Percentiles rank a stretch among this genome's conserved stretches.
phyloP scores from a whole-genome alignment of 176 grass and related monocot species.

The Eremochloa ophiuroides region DNA sequence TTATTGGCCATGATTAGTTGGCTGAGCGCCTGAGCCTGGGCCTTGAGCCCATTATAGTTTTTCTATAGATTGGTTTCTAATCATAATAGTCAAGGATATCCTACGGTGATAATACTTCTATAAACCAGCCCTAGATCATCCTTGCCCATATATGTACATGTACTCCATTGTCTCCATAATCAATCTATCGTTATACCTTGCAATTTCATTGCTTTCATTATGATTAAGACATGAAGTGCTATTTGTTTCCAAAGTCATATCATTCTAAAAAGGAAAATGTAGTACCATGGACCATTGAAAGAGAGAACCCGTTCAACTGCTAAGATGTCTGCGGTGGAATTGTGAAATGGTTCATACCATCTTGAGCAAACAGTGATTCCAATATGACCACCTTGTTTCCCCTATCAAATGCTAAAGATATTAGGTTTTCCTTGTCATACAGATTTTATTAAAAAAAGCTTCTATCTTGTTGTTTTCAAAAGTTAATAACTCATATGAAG shows the following conservation, averaged over 20 bases:
- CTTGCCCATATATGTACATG: too few species aligned
- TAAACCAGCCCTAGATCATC: too few species aligned
- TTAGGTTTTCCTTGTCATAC: neutral
- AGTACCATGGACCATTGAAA: neutral
- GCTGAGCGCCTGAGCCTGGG: too few species aligned
- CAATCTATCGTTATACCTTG: too few species aligned
- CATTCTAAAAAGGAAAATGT: neutral
- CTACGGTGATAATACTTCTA: too few species aligned
- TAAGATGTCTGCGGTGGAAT: neutral
- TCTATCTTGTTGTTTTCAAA: neutral
- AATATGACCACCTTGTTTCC: constrained; percentile 44
- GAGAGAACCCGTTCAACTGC: neutral
- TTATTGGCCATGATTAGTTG: too few species aligned
- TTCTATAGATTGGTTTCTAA: too few species aligned
- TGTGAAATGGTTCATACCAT: neutral
- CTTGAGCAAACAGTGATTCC: constrained; percentile 23
- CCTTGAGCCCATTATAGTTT: too few species aligned
- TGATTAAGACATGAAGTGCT: neutral
- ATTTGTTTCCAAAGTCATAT: neutral
- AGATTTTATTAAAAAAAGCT: neutral
- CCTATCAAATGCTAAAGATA: constrained; percentile 16
- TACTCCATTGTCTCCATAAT: too few species aligned
- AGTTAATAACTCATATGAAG: neutral
- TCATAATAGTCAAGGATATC: too few species aligned
- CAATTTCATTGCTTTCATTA: too few species aligned